Evolutionary conservation across 345 rosid genomes (phyloP).

Genomic region (Eucalyptus marginata): DNA sequence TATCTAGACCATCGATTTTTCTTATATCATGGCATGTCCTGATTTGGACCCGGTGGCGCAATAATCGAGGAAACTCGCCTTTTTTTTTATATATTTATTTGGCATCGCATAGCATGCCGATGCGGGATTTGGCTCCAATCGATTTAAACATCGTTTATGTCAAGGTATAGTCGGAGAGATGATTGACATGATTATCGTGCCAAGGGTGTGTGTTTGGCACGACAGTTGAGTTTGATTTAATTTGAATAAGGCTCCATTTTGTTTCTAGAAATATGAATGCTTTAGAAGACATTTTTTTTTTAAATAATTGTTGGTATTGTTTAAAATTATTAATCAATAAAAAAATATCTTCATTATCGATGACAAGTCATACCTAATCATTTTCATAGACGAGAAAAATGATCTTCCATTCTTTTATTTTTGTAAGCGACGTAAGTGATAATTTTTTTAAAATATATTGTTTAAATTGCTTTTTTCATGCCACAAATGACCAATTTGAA

Average conservation of each 20-base stretch:
- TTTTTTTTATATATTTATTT: background rate
- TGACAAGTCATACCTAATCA: rapidly evolving
- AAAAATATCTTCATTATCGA: background rate
- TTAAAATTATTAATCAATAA: rapidly evolving
- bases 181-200: background rate
- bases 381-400: background rate
- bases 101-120: rapidly evolving
- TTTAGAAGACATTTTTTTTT: background rate
- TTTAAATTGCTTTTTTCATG: rapidly evolving
- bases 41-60: background rate
- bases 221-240: background rate
- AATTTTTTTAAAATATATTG: rapidly evolving
- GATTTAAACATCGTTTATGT: background rate
- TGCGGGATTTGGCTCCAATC: rapidly evolving
- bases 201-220: background rate
- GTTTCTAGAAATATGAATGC: rapidly evolving
- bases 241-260: rapidly evolving
- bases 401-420: background rate
- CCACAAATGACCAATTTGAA: too few relatives aligned
- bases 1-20: background rate
- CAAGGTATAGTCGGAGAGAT: rapidly evolving
- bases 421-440: rapidly evolving
- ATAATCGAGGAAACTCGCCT: background rate
- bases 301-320: background rate
- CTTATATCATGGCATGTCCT: background rate